Evolutionary conservation across 768 basidiomycete species (phyloP), one percentile per base, ranked within the genome.

Genomic region (Pluteus cervinus): DNA sequence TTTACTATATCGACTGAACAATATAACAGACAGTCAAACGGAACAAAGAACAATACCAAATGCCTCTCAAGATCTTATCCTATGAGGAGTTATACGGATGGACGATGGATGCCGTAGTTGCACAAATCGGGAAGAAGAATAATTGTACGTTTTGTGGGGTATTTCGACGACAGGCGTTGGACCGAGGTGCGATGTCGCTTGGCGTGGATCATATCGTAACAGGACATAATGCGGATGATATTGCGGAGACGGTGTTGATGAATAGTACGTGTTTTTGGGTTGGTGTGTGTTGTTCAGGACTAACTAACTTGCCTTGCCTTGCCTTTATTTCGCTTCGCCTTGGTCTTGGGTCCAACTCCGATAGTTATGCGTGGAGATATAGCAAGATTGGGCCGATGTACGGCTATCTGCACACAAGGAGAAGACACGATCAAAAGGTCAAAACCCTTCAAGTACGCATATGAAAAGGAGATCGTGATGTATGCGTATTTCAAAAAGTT

Each of bases 391-490:
- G 88, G 89, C 3, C 74, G 96, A 36, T 98, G 96, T 60, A 98
- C 94, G 1, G 69, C 81, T 25, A 93, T 99, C 43, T 94, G 90
- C 41, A 99, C 96, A 0, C 81, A 91, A 56, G 91, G 91, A 26
- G 94, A 96, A 56, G 91, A 96, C 52, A 93, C 91, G 1, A 97
- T 98, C 57, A 89, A 81, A 57, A 76, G 96, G 40, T 92, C 88
- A 33, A 99, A 99, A 62, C 96, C 96, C n/a, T 98, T 99, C 73
- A 98, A 97, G 57, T 99, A 98, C 54, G 85, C 91, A 0, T 98
- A 98, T 51, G 96, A 99, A 66, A 99, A 99, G 63, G 96, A 99
- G 64, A 98, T 99, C 22, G 96, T 99, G 45, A 98, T 99, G 96
- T 90, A 98, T 58, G 94, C 94, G 7, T 97, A 99, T 61, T 97